phyloP scores from a whole-genome alignment of 768 basidiomycete species.

The Tylopilus felleus region DNA sequence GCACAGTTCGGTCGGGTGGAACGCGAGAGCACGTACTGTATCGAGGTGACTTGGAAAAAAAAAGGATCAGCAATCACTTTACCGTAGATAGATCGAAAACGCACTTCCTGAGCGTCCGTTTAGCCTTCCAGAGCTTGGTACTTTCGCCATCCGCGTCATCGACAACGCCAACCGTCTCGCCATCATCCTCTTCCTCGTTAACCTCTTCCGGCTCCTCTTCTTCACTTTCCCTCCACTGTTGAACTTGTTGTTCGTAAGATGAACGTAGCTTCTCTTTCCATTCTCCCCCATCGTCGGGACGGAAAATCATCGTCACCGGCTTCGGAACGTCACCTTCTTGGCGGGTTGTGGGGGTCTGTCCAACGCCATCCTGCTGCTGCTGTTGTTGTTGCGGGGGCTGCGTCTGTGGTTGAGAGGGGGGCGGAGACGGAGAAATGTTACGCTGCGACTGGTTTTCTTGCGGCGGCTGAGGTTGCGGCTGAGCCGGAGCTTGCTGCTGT shows the following conservation, averaged over 20 bases:
- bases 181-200: slow-evolving; percentile 70
- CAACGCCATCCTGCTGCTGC: slow-evolving; percentile 19
- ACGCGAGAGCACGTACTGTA: slow-evolving; percentile 84
- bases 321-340: slow-evolving; percentile 21
- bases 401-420: slow-evolving; percentile 25
- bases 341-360: slow-evolving; percentile 7
- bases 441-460: slow-evolving; percentile 33
- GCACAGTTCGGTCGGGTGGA: slow-evolving; percentile 82
- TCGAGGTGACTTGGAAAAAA: slow-evolving; percentile 76
- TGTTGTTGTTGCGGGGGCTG: slow-evolving; percentile 19
- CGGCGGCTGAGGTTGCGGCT: slow-evolving; percentile 25
- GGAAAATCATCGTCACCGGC: slow-evolving; percentile 72
- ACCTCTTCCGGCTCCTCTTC: slow-evolving; percentile 58
- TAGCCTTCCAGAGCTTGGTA: slow-evolving; percentile 78
- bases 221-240: slow-evolving; percentile 45
- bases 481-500: slow-evolving; percentile 28
- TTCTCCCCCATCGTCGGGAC: slow-evolving; percentile 79
- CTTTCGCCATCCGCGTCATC: slow-evolving; percentile 67
- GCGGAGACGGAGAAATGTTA: slow-evolving; percentile 30
- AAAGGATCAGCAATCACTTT: slow-evolving; percentile 3
- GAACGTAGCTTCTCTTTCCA: slow-evolving; percentile 80
- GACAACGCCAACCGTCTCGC: slow-evolving; percentile 49
- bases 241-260: slow-evolving; percentile 50
- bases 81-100: slow-evolving; percentile 33
- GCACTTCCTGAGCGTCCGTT: slow-evolving; percentile 85